Conservation (phyloP, 1,284 basidiomycete species). For the Amylostereum areolatum region DNA sequence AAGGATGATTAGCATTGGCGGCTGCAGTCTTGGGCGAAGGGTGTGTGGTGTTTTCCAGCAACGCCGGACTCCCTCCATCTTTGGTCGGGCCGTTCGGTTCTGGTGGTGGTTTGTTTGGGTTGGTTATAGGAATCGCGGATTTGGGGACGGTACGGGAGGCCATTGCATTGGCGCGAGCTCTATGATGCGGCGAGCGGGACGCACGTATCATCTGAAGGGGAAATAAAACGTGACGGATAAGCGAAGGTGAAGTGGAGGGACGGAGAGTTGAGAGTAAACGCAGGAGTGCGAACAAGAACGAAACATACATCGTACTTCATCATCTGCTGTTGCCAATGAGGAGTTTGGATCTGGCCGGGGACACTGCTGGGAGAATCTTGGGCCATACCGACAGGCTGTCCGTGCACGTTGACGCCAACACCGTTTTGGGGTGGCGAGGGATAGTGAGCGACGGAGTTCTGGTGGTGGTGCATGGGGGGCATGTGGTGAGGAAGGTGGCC, state of each 20-base stretch:
- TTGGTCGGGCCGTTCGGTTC: slow-evolving; percentile 31
- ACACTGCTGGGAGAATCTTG: slow-evolving; percentile 63
- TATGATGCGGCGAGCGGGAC: slow-evolving; percentile 72
- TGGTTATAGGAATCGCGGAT: slow-evolving; percentile 78
- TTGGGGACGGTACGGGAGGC: slow-evolving; percentile 73
- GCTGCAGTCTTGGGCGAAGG: slow-evolving; percentile 30
- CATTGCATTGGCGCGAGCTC: slow-evolving; percentile 75
- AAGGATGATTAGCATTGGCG: slow-evolving; percentile 54
- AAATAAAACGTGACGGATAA: slow-evolving; percentile 3
- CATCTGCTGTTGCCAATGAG: slow-evolving; percentile 77
- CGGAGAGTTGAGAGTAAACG: not conserved
- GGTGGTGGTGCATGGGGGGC: slow-evolving; percentile 58
- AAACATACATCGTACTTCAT: slow-evolving; percentile 71
- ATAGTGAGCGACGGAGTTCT: slow-evolving; percentile 70
- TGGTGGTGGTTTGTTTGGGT: slow-evolving; percentile 61
- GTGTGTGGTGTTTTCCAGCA: slow-evolving; percentile 25
- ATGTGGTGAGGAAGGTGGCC: slow-evolving; percentile 48
- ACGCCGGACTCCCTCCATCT: slow-evolving; percentile 21
- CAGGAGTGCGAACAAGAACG: not conserved
- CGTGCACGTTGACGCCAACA: slow-evolving; percentile 23
- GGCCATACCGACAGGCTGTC: slow-evolving; percentile 43
- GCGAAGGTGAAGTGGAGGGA: not conserved
- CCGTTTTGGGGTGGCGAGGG: slow-evolving; percentile 60
- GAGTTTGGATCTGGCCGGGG: slow-evolving; percentile 54
- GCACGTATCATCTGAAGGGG: slow-evolving; percentile 60